Base-by-base conservation (phyloP, 371 early-diverging fungal genomes). In the Apophysomyces sp. region DNA sequence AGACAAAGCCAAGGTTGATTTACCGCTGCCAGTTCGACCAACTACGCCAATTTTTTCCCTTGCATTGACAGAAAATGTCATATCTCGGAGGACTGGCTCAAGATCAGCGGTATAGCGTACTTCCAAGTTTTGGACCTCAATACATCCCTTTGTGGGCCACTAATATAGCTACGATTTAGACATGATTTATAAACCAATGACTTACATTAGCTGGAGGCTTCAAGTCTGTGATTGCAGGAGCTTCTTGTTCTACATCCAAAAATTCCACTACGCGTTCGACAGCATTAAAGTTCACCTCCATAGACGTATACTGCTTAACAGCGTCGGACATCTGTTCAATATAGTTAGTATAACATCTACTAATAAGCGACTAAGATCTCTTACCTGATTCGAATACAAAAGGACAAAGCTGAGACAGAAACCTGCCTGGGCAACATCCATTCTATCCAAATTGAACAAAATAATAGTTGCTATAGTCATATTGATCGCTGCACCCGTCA, bases 11-110 rank as follows among this genome's bases (percentile, higher is more conserved):
- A 93, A 67, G 1, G 90, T 87, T 29, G 87, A 85, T 78, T 94
- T 94, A 27, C 94, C 94, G 9, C 90, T 85, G n/a, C 84, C 91
- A 1, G 92, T 88, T 61, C 89, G 63, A 16, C 90, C 90, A 4
- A 88, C 87, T 21, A 87, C 74, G 49, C 89, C 89, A 64, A 90
- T 68, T 65, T 84, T 84, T 56, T 85, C 83, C 18, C 77, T 64
- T 0, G 85, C 71, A 3, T 72, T 63, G 21, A 89, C 64, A 21
- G 65, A 61, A 58, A 91, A 75, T 6, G 78, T 62, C 11, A 94
- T 57, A 18, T 77, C 75, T 49, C 80, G 73, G 29, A 92, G 72
- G 1, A 88, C 90, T 5, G 81, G 80, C 18, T 83, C 81, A 13
- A 83, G 66, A 16, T 84, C 84, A 13, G 85, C 74, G 1, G 86